Evolutionary conservation across 2,329 filamentous ascomycete genomes (phyloP).

Genomic region (Neonectria neomacrospora): DNA sequence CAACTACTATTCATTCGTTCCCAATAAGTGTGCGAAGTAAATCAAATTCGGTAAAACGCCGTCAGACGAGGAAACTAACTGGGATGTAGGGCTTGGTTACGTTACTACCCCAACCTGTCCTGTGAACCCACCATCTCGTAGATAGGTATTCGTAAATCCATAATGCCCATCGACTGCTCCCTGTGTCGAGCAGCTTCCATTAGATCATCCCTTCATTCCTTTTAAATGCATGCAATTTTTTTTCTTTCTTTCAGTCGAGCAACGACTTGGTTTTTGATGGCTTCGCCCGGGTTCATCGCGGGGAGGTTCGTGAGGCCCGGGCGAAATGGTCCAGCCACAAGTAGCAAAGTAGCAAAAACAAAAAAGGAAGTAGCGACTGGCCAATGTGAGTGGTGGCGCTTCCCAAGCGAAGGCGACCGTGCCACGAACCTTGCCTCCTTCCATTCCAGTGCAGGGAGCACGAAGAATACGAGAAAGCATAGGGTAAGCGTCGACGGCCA

Average conservation of each 20-base stretch:
- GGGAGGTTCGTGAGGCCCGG: background rate
- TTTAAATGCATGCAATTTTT: background rate
- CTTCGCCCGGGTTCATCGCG: background rate
- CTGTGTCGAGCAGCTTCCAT: background rate
- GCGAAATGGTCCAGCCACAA: constrained; percentile 12
- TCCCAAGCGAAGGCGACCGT: background rate
- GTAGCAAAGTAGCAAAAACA: constrained; percentile 3
- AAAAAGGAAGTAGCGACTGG: constrained; percentile 6
- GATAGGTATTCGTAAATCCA: constrained; percentile 1
- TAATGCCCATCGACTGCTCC: background rate
- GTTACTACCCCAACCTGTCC: background rate
- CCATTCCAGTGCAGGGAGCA: background rate
- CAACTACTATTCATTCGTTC: background rate
- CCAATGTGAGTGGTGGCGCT: background rate
- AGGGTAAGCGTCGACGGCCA: constrained; percentile 13
- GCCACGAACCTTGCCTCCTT: constrained; percentile 13
- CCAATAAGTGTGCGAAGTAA: background rate
- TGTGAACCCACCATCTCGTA: constrained; percentile 2
- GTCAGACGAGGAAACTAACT: background rate
- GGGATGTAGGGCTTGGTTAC: background rate
- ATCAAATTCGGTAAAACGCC: constrained; percentile 16
- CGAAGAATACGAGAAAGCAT: background rate
- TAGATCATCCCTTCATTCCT: constrained; percentile 7
- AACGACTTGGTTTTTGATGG: constrained; percentile 1
- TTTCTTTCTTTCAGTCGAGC: background rate